Evolutionary conservation across 768 basidiomycete genomes (phyloP), one percentile per base, ranked within the genome.

Genomic region (Leccinum arenicola): DNA sequence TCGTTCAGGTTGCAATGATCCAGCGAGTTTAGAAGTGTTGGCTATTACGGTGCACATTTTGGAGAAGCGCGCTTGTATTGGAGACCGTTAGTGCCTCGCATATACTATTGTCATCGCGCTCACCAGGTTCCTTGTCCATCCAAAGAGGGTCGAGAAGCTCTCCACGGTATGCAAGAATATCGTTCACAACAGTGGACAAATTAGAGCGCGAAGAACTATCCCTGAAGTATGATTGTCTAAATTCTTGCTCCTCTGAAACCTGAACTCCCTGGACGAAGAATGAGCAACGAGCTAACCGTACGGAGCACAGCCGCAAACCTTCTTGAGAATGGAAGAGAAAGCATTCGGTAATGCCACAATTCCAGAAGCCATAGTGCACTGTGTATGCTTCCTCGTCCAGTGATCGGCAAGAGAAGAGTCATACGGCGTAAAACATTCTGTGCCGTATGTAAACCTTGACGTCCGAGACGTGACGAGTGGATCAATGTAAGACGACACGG

Each of bases 391-490:
- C 38, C 82, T 76, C 11, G 56, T 49, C 6, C 54, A 38, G 60
- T 84, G 83, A 15, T 79, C 82, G 0, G 66, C 55, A 29, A 69
- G 58, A 11, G 35, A 52, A 0, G 61, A 14, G 25, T 74, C 59
- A 60, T 70, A 83, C 0, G 21, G 12, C 2, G 57, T 62, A 23
- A 38, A 9, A 45, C 73, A 71, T 45, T 74, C 61, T 12, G 70
- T 65, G 1, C 78, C 78, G 45, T 77, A 78, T 0, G 78, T 78
- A 49, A 72, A 62, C 45, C 75, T 77, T 3, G 81, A 72, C 0
- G 82, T 72, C 29, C 82, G 76, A 10, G 73, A 71, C 0, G 74
- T 71, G 8, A 83, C 81, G 19, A 77, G 75, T 52, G 78, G 78
- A 43, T 83, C 78, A 3, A 84, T 55, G 33, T 70, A 73, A 56